Base-by-base conservation (phyloP, 2,329 filamentous ascomycete genomes). In the Paecilomyces sp. region DNA sequence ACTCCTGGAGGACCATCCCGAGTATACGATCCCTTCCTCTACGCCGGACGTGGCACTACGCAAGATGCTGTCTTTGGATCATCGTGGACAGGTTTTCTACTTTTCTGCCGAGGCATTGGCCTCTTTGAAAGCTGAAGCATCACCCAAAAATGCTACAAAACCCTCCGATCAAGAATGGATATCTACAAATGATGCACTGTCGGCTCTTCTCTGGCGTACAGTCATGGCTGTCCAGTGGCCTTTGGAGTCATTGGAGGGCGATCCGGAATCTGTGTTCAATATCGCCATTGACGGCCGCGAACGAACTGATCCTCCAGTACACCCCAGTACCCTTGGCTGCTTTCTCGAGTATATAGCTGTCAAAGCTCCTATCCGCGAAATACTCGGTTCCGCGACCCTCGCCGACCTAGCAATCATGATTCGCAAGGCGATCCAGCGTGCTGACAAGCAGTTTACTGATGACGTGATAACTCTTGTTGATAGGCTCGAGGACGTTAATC, bases 301-400 rank as follows among this genome's bases (percentile, higher is more conserved):
- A n/a, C 72, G 72, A 7, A 72, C 75, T 3, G 65, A 70, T 53
- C 72, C 70, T 18, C 68, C 65, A 0, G 64, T 77, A 2, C 71
- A 76, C 56, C 69, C 71, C 1, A 65, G 68, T 1, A 75, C 74
- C 0, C 65, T 77, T 25, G 76, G 76, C 6, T 76, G 75, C 58
- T 77, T 76, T 58, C 66, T 78, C 11, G 74, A 73, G 51, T 77
- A 73, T 60, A 67, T 74, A 1, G 67, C 67, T 6, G 67, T 71
- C 7, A 60, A 58, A 2, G 52, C 25, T 11, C 57, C 66, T 0
- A 63, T 68, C 15, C 64, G 66, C 8, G 65, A 69, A 58, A 73
- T 76, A 58, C 65, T 74, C 13, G 59, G 61, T 2, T 55, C 64
- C n/a, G 41, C 64, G 9, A 70, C 58, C 57, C 58, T 78, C 7